Conservation (phyloP, 257 asterid genomes). For the Primulina huaijiensis region DNA sequence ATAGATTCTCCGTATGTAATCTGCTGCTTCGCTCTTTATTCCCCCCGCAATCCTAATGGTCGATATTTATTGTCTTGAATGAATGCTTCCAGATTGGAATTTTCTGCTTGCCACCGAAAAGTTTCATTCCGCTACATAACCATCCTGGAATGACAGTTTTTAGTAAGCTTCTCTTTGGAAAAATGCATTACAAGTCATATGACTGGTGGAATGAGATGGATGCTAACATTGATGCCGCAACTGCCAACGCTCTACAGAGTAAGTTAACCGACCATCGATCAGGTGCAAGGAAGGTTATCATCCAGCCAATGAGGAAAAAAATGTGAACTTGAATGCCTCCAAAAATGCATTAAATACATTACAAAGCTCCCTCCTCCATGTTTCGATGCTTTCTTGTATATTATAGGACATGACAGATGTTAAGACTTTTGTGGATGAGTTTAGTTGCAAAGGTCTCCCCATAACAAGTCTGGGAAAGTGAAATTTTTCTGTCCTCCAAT, state of each 20-base stretch:
- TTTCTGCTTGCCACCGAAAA: constrained; percentile 83
- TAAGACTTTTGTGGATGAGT: no score
- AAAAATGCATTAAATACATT: neutral
- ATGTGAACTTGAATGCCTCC: no score
- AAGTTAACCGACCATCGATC: constrained; percentile 1
- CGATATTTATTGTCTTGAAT: neutral
- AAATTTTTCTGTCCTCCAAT: neutral
- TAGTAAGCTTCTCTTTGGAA: constrained; percentile 84
- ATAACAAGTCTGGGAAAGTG: neutral
- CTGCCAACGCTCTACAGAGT: constrained; percentile 35
- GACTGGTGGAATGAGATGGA: constrained; percentile 56
- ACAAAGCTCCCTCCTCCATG: neutral
- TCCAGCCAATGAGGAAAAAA: neutral
- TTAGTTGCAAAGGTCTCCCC: no score
- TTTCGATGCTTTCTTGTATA: no score
- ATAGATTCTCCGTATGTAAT: constrained; percentile 65
- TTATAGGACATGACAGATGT: neutral
- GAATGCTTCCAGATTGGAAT: constrained; percentile 66
- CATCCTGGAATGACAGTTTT: constrained; percentile 97
- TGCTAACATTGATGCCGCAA: constrained; percentile 21
- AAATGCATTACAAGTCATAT: constrained; percentile 74
- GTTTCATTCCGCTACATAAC: constrained; percentile 88
- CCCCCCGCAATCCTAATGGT: neutral
- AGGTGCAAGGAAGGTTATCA: neutral
- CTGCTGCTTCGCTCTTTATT: constrained; percentile 5